Conservation (phyloP, 345 rosid genomes). For the Angophora floribunda region DNA sequence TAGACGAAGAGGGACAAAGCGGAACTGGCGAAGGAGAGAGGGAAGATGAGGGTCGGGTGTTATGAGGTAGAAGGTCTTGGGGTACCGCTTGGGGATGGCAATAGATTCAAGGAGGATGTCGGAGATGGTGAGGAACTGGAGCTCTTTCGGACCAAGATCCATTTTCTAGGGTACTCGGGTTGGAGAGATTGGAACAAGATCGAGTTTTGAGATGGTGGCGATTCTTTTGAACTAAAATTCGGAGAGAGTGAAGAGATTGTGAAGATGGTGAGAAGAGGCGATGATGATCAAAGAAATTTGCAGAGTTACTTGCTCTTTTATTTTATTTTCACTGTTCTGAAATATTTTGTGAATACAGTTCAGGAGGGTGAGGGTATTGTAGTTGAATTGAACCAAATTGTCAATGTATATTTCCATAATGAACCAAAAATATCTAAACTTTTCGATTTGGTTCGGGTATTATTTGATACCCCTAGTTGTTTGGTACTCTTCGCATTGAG, state of each 20-base stretch:
- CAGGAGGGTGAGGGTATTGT: not conserved
- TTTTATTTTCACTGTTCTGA: no score
- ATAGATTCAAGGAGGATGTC: slow-evolving; percentile 41
- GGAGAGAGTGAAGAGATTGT: not conserved
- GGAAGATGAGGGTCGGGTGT: slow-evolving; percentile 61
- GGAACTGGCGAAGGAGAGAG: slow-evolving; percentile 67
- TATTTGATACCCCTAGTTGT: not conserved
- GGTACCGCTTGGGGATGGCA: slow-evolving; percentile 55
- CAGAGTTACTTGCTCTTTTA: not conserved
- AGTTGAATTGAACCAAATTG: no score
- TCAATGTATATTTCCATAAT: not conserved
- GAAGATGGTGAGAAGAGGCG: not conserved
- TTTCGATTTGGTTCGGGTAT: not conserved
- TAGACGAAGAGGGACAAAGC: slow-evolving; percentile 75
- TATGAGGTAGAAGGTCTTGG: slow-evolving; percentile 58
- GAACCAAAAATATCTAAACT: not conserved
- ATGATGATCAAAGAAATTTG: not conserved
- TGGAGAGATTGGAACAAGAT: not conserved
- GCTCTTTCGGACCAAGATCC: slow-evolving; percentile 73
- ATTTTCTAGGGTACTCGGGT: not conserved
- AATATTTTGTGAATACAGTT: not conserved
- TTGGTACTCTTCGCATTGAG: not conserved
- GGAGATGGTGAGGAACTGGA: slow-evolving; percentile 47
- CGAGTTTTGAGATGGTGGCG: not conserved
- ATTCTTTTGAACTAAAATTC: not conserved